A percentile compares a stretch with the other conserved stretches of the same genome.
Evolutionary conservation across 2,329 filamentous ascomycete species (phyloP).

Genomic region (Coniosporium tulheliwenetii): DNA sequence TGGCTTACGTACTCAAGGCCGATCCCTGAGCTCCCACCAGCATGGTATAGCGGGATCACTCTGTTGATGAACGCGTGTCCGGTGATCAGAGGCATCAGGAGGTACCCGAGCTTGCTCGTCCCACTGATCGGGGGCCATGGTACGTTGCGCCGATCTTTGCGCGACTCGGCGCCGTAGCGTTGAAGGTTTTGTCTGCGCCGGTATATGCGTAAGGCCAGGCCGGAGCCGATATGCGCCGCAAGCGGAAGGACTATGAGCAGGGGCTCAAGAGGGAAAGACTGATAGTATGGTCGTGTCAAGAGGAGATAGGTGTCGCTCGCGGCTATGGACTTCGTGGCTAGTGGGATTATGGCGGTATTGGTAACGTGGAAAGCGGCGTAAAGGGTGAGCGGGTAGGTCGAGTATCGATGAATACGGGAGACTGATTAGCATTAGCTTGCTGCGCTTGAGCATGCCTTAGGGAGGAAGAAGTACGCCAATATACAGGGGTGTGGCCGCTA

Average conservation of each 20-base stretch:
- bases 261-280: conserved; percentile 61
- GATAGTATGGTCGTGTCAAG: conserved; percentile 83
- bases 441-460: neutral
- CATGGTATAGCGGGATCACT: conserved; percentile 54
- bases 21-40: conserved; percentile 77
- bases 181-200: conserved; percentile 54
- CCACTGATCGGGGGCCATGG: conserved; percentile 59
- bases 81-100: conserved; percentile 46
- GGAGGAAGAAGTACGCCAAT: conserved; percentile 45
- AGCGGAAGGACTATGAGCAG: conserved; percentile 64
- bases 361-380: conserved; percentile 64
- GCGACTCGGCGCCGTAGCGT: conserved; percentile 58
- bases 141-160: conserved; percentile 29
- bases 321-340: conserved; percentile 55
- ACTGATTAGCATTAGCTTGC: conserved; percentile 31
- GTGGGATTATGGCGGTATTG: conserved; percentile 69
- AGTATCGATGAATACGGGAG: conserved; percentile 69
- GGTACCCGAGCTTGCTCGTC: conserved; percentile 59
- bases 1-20: conserved; percentile 73
- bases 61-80: conserved; percentile 67
- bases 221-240: conserved; percentile 59
- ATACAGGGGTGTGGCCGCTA: conserved; percentile 56
- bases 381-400: conserved; percentile 66
- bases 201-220: conserved; percentile 61
- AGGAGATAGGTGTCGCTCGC: conserved; percentile 75